Evolutionary conservation across 148 eudicot species (phyloP).

Genomic region (Vaccinium macrocarpon): DNA sequence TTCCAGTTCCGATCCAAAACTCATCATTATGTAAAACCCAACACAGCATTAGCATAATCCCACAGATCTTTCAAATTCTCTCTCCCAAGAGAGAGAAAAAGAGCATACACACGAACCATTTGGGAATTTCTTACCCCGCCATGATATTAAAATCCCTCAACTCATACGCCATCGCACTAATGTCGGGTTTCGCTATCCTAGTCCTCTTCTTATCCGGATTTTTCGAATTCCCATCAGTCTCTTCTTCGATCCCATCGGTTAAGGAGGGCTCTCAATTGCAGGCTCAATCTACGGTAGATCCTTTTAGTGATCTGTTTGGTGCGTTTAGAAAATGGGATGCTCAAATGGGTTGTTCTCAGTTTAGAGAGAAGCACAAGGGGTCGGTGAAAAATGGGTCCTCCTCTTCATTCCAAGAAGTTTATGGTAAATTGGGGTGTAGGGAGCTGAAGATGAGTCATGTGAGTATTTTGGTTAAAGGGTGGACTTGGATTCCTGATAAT

Average conservation of each 20-base stretch:
- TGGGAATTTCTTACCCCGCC: neutral
- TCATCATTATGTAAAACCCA: neutral
- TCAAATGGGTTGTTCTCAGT: constrained; percentile 64
- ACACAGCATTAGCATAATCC: neutral
- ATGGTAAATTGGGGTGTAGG: constrained; percentile 37
- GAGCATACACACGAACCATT: neutral
- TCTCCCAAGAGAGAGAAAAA: constrained; percentile 17
- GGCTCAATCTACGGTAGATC: constrained; percentile 37
- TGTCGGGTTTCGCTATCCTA: constrained; percentile 46
- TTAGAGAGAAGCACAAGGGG: constrained; percentile 41
- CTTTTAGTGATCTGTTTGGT: constrained; percentile 49
- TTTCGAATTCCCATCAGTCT: constrained; percentile 47
- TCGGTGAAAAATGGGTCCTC: constrained; percentile 41
- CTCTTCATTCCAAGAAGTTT: constrained; percentile 43
- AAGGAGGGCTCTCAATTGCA: constrained; percentile 6
- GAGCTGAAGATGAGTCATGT: constrained; percentile 64
- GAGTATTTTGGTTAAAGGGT: constrained; percentile 78
- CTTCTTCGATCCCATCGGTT: constrained; percentile 34
- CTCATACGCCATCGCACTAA: constrained; percentile 42
- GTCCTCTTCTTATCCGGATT: constrained; percentile 50
- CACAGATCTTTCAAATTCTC: constrained; percentile 3
- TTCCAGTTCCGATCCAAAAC: neutral
- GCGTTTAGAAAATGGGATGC: constrained; percentile 69
- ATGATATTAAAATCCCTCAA: constrained; percentile 54
- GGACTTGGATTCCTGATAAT: constrained; percentile 99